Evolutionary conservation across 1,284 basidiomycete genomes (phyloP), one percentile per base, ranked within the genome.

Genomic region (Ceratobasidium sp.): DNA sequence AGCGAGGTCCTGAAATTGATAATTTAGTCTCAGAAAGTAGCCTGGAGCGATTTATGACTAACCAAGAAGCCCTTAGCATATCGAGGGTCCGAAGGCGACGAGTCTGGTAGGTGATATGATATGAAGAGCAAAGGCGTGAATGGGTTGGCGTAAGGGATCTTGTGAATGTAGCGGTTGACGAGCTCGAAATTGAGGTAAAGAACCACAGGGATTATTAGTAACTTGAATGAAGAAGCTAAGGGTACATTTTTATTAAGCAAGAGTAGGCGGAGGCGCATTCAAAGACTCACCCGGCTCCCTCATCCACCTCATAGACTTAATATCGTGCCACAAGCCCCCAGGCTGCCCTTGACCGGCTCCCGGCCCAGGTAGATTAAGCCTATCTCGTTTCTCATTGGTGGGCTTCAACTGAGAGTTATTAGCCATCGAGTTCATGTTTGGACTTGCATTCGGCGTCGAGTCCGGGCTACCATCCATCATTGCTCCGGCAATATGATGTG

Each of bases 81-180:
- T 56, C 89, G 88, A 0, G 88, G 86, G 76, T 90, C 87, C 5
- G 86, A 84, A 8, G 84, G 81, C 4, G 86, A 78, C 0, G 90
- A 90, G 22, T 86, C 85, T 6, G 90, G 85, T 33, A 92, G 79
- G 22, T 82, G 87, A 79, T 96, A 86, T 6, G 94, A 93, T 71
- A 97, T 87, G 80, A 94, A 90, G 76, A 99, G 86, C 56, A 97
- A 81, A 4, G 89, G 86, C 0, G 85, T 83, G 79, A 98, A 93
- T 0, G 95, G 95, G 81, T 98, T 99, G 36, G 84, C 78, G 11
- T 87, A 79, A 50, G 83, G 85, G 0, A 85, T 81, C 24, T 69
- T 31, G 22, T 56, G 36, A 11, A 69, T 31, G 41, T 57, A 47
- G 56, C 53, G 66, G 2, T 87, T 83, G 65, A 91, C 79, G 76